Conservation (phyloP, 2,329 filamentous ascomycete species). For the Plenodomus lindquistii region DNA sequence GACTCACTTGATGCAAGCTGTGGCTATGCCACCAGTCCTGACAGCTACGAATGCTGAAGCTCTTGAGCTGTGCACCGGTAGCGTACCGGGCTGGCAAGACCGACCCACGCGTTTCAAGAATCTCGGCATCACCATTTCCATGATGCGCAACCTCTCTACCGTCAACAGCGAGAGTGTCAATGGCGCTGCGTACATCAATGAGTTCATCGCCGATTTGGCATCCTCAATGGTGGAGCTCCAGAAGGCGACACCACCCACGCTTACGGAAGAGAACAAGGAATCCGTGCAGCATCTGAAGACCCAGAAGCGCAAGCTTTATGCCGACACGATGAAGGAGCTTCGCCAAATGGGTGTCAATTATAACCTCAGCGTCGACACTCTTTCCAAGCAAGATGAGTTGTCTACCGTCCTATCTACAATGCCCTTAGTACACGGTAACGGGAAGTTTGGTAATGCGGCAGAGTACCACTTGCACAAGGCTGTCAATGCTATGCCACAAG, state of each 20-base stretch:
- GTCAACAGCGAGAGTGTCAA: constrained; percentile 59
- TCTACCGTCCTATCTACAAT: constrained; percentile 68
- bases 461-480: constrained; percentile 80
- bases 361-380: constrained; percentile 74
- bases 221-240: constrained; percentile 73
- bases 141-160: constrained; percentile 69
- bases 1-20: constrained; percentile 6
- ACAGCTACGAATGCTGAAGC: constrained; percentile 16
- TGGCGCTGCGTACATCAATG: constrained; percentile 63
- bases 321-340: constrained; percentile 81
- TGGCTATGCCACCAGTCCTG: constrained; percentile 15
- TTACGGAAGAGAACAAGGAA: constrained; percentile 86
- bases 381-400: constrained; percentile 74
- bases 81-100: constrained; percentile 38
- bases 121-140: constrained; percentile 67
- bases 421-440: constrained; percentile 32
- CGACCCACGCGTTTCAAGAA: constrained; percentile 72
- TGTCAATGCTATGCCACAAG: constrained; percentile 71
- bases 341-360: constrained; percentile 87
- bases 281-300: constrained; percentile 86
- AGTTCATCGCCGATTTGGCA: constrained; percentile 71
- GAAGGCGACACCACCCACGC: constrained; percentile 77
- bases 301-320: constrained; percentile 86
- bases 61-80: constrained; percentile 24
- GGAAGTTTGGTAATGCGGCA: constrained; percentile 40